Evolutionary conservation across 2,329 filamentous ascomycete species (phyloP).

Genomic region (Sclerotinia borealis): DNA sequence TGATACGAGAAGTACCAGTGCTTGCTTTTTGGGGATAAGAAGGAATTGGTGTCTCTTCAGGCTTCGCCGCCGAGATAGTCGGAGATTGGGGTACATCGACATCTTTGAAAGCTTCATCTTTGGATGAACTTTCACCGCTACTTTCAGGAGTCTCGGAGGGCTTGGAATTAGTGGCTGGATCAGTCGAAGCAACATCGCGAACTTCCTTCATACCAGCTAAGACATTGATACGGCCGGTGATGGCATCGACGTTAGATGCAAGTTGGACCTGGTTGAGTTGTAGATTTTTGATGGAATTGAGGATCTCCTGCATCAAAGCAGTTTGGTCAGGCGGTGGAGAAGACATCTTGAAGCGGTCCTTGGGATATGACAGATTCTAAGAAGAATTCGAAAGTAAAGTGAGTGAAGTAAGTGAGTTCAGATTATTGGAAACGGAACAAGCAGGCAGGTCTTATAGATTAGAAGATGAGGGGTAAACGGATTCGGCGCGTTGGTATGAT

Average conservation of each 20-base stretch:
- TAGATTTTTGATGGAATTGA: constrained; percentile 48
- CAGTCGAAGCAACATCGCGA: constrained; percentile 41
- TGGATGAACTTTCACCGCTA: constrained; percentile 13
- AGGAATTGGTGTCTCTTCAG: constrained; percentile 17
- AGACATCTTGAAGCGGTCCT: not conserved
- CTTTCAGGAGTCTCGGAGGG: constrained; percentile 11
- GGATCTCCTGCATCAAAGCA: constrained; percentile 46
- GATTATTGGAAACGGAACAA: not conserved
- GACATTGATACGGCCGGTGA: constrained; percentile 56
- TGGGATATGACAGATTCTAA: not conserved
- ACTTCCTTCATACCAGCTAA: constrained; percentile 53
- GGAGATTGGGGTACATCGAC: constrained; percentile 28
- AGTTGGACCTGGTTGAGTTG: constrained; percentile 50
- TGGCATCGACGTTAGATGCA: constrained; percentile 50
- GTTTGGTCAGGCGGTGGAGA: constrained; percentile 26
- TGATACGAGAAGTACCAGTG: constrained; percentile 50
- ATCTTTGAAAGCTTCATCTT: constrained; percentile 19
- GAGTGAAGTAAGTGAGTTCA: not conserved
- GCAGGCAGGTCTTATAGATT: not conserved
- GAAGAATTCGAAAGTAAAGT: not conserved
- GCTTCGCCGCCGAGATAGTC: constrained; percentile 27
- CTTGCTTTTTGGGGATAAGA: constrained; percentile 31
- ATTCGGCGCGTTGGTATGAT: not conserved
- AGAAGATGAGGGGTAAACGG: not conserved
- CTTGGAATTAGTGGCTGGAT: constrained; percentile 14